These are phyloP conservation scores for Nitzschia sp. DNA, from an alignment of 108 stramenopile species.

Conservation along the genomic window DNA sequence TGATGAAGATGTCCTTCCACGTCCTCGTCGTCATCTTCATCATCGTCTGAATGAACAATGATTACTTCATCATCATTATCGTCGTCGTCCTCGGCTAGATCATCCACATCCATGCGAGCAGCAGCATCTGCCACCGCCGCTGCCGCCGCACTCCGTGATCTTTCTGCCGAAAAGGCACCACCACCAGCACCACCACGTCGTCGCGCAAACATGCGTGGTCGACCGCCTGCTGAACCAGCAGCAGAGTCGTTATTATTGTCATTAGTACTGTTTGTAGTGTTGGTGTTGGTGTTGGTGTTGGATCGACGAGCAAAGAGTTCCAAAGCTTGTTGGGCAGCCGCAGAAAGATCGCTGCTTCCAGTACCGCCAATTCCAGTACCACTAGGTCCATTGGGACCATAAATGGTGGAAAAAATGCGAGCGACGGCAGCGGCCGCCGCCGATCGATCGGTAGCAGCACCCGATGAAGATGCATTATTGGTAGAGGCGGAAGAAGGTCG, in stretches of 20 bases:
- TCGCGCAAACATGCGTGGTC: background rate
- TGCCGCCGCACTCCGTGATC: too few relatives aligned
- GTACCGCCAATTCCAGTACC: background rate
- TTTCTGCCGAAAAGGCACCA: background rate
- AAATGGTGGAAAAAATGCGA: conserved; percentile 10
- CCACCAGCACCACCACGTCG: background rate
- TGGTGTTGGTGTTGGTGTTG: background rate
- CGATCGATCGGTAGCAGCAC: background rate
- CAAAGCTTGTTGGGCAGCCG: background rate
- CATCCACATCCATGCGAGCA: background rate
- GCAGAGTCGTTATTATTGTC: background rate
- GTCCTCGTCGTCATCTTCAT: conserved; percentile 13
- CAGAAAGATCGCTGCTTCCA: background rate
- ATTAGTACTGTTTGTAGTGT: background rate
- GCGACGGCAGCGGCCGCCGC: conserved; percentile 12
- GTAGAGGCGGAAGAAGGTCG: background rate
- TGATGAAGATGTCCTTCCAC: conserved; percentile 10
- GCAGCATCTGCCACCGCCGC: conserved; percentile 1
- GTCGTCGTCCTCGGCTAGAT: conserved; percentile 4
- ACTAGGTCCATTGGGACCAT: background rate
- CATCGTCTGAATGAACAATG: too few relatives aligned
- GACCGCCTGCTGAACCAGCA: background rate
- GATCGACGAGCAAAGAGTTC: background rate
- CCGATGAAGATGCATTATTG: background rate
- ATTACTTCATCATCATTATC: conserved; percentile 12